These are phyloP conservation scores for Blastomyces silverae DNA, from an alignment of 2,329 filamentous ascomycete genomes.

Conservation along the genomic window DNA sequence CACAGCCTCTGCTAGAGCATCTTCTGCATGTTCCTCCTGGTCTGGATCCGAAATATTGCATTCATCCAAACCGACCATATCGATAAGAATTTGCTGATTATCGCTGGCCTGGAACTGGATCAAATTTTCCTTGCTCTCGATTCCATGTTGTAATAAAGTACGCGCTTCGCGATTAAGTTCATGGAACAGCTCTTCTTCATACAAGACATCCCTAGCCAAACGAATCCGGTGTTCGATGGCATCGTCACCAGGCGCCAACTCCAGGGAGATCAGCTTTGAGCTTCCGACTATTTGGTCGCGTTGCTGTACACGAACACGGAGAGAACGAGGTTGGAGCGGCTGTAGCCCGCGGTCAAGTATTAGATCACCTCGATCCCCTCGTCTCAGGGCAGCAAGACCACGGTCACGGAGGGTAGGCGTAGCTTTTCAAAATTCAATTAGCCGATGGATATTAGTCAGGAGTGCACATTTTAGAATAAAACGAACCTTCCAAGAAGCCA, in stretches of 20 bases:
- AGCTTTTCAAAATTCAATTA: conserved; percentile 32
- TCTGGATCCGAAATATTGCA: conserved; percentile 28
- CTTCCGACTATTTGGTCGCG: conserved; percentile 54
- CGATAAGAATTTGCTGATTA: conserved; percentile 56
- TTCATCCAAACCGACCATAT: conserved; percentile 58
- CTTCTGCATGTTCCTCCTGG: conserved; percentile 25
- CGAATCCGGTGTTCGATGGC: conserved; percentile 35
- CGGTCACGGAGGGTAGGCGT: conserved; percentile 55
- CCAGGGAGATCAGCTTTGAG: conserved; percentile 31
- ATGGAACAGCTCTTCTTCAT: conserved; percentile 72
- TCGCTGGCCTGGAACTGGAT: conserved; percentile 52
- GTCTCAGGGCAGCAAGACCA: conserved; percentile 72
- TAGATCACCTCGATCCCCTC: conserved; percentile 66
- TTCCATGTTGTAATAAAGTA: conserved; percentile 61
- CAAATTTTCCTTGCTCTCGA: conserved; percentile 55
- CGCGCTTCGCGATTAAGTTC: conserved; percentile 80
- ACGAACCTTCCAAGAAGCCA: conserved; percentile 69
- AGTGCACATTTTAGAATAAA: not conserved
- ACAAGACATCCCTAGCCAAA: conserved; percentile 46
- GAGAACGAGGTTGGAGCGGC: conserved; percentile 48
- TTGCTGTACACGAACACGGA: conserved; percentile 61
- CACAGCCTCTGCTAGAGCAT: conserved; percentile 56
- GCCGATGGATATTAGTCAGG: conserved; percentile 8
- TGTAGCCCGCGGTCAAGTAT: conserved; percentile 59
- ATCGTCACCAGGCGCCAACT: conserved; percentile 23